Evolutionary conservation across 371 early-diverging fungal genomes (phyloP).

Genomic region (Mycotypha africana): DNA sequence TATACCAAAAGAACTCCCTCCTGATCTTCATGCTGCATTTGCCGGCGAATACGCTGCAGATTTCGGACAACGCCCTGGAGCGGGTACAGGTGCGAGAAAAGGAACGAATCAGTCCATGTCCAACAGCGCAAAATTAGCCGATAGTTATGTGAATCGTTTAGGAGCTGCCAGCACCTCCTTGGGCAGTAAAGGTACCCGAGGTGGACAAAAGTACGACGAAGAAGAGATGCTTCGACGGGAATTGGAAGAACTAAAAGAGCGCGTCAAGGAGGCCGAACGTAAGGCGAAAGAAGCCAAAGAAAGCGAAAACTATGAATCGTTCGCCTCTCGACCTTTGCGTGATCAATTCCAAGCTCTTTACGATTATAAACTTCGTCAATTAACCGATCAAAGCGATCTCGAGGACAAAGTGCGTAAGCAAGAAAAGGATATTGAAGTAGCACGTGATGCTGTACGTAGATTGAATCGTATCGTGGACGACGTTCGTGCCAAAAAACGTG

Average conservation of each 20-base stretch:
- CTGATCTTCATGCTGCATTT: slow-evolving; percentile 46
- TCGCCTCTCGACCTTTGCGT: slow-evolving; percentile 38
- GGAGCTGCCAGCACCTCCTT: slow-evolving; percentile 47
- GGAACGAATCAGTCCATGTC: slow-evolving; percentile 43
- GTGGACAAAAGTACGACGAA: slow-evolving; percentile 37
- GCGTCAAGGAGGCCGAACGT: slow-evolving; percentile 36
- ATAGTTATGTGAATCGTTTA: slow-evolving; percentile 45
- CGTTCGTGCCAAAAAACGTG: slow-evolving; percentile 40
- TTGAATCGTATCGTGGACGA: slow-evolving; percentile 42
- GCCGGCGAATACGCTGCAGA: slow-evolving; percentile 51
- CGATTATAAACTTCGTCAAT: slow-evolving; percentile 43
- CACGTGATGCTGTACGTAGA: slow-evolving; percentile 42
- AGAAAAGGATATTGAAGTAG: slow-evolving; percentile 47
- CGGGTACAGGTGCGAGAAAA: slow-evolving; percentile 42
- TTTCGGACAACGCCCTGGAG: slow-evolving; percentile 45
- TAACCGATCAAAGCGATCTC: slow-evolving; percentile 43
- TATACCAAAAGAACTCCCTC: slow-evolving; percentile 39
- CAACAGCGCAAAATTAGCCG: slow-evolving; percentile 42
- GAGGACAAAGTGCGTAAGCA: slow-evolving; percentile 43
- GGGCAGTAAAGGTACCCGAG: slow-evolving; percentile 30
- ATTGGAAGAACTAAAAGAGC: slow-evolving; percentile 33
- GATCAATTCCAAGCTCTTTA: slow-evolving; percentile 48
- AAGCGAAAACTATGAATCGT: slow-evolving; percentile 27
- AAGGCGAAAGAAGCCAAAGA: slow-evolving; percentile 17
- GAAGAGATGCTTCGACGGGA: slow-evolving; percentile 44